Percentiles rank a stretch among this genome's conserved stretches.
These are phyloP conservation scores for Tricharina praecox DNA, from an alignment of 495 filamentous ascomycete species.

Conservation along the genomic window DNA sequence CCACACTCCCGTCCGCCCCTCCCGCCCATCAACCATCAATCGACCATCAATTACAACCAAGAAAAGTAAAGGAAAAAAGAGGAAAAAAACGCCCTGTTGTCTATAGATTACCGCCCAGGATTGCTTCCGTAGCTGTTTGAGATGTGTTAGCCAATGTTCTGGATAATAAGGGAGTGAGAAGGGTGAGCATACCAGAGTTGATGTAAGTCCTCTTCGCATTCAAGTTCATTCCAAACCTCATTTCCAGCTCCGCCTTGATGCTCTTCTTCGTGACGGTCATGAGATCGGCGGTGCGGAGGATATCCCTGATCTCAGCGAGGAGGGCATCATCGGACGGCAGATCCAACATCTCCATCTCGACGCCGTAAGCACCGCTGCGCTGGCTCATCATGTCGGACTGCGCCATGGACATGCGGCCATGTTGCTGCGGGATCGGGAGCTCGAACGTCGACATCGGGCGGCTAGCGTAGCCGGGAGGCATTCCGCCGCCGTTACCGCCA, in stretches of 20 bases:
- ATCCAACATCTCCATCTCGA: conserved; percentile 51
- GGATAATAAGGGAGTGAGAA: not conserved
- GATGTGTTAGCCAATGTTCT: conserved; percentile 27
- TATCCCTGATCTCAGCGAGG: conserved; percentile 83
- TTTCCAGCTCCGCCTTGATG: conserved; percentile 83
- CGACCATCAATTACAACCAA: conserved; percentile 12
- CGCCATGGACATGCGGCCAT: conserved; percentile 57
- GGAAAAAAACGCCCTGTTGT: conserved; percentile 5
- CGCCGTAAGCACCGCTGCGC: conserved; percentile 34
- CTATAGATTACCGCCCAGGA: conserved; percentile 53
- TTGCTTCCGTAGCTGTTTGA: conserved; percentile 49
- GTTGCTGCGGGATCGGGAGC: conserved; percentile 25
- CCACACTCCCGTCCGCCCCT: not conserved
- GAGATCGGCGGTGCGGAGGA: conserved; percentile 75
- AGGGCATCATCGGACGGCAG: conserved; percentile 79
- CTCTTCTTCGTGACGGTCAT: conserved; percentile 99
- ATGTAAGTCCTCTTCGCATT: conserved; percentile 79
- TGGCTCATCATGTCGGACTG: conserved; percentile 54
- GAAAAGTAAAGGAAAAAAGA: conserved; percentile 9
- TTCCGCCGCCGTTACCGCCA: conserved; percentile 36
- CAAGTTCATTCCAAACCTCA: conserved; percentile 62
- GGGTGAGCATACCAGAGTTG: conserved; percentile 57
- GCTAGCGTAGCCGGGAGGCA: conserved; percentile 16
- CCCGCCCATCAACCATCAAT: not conserved
- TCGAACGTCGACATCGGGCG: conserved; percentile 65